Evolutionary conservation across 257 asterid genomes (phyloP).

Genomic region (Rhazya stricta): DNA sequence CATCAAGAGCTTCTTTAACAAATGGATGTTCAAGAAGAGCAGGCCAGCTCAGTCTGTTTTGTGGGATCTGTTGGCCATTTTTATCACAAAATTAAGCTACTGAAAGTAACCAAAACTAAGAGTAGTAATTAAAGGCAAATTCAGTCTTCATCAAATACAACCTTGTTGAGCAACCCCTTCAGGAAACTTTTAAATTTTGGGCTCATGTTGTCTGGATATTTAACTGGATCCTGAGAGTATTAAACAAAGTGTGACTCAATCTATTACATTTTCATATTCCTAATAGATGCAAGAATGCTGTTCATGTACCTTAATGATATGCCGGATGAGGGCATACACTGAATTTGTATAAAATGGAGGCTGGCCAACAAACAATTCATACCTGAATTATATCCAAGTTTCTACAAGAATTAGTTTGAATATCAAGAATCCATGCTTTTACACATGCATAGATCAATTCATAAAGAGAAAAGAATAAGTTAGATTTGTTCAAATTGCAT

Average conservation of each 20-base stretch:
- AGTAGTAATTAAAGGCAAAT: constrained; percentile 5
- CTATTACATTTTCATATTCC: constrained; percentile 11
- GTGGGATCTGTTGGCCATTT: constrained; percentile 64
- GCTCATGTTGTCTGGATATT: constrained; percentile 94
- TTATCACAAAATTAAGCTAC: constrained; percentile 24
- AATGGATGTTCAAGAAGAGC: constrained; percentile 98
- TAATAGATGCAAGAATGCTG: constrained; percentile 12
- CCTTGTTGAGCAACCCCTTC: constrained; percentile 94
- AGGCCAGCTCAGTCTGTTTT: constrained; percentile 90
- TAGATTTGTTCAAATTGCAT: constrained; percentile 2
- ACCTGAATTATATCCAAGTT: constrained; percentile 41
- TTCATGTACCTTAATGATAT: constrained; percentile 72
- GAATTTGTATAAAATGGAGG: constrained; percentile 99
- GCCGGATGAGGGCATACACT: constrained; percentile 93
- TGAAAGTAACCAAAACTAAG: constrained; percentile 18
- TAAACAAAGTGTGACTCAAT: constrained; percentile 14
- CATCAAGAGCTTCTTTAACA: constrained; percentile 52
- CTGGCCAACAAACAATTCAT: constrained; percentile 97
- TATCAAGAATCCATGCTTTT: neutral
- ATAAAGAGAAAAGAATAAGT: neutral
- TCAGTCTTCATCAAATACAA: constrained; percentile 24
- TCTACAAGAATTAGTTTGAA: neutral
- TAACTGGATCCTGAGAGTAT: constrained; percentile 82
- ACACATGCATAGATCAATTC: neutral
- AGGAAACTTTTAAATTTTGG: constrained; percentile 71